These are phyloP conservation scores for Knufia petricola DNA, from an alignment of 2,329 filamentous ascomycete species.

Conservation along the genomic window DNA sequence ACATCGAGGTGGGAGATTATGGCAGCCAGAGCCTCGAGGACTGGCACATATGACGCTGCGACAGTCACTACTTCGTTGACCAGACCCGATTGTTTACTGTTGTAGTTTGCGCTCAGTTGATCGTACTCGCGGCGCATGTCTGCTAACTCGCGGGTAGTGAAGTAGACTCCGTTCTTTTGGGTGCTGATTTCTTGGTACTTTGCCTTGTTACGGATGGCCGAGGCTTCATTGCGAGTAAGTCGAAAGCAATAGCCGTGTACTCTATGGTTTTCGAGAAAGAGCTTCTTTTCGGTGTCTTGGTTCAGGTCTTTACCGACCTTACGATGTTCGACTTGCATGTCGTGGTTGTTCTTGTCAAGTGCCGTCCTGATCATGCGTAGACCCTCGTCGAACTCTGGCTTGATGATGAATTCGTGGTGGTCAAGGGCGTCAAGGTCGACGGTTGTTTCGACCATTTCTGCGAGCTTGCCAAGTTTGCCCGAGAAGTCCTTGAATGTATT, in stretches of 20 bases:
- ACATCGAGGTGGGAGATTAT: constrained; percentile 91
- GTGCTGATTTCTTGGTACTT: constrained; percentile 92
- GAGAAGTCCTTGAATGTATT: constrained; percentile 67
- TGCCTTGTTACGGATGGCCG: constrained; percentile 84
- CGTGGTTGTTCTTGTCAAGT: constrained; percentile 69
- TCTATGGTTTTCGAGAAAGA: constrained; percentile 92
- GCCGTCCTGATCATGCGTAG: constrained; percentile 82
- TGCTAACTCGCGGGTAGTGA: constrained; percentile 77
- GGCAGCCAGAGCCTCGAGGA: constrained; percentile 78
- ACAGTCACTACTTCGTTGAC: constrained; percentile 89
- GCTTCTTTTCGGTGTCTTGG: constrained; percentile 94
- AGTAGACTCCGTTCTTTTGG: constrained; percentile 98
- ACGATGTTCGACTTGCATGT: constrained; percentile 75
- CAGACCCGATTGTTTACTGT: constrained; percentile 81
- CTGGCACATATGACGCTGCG: constrained; percentile 86
- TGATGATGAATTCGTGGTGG: constrained; percentile 97
- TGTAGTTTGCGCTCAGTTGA: constrained; percentile 88
- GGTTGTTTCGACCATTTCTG: constrained; percentile 98
- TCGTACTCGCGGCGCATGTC: constrained; percentile 81
- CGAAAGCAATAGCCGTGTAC: constrained; percentile 96
- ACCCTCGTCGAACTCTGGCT: constrained; percentile 89
- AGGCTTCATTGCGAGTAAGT: constrained; percentile 79
- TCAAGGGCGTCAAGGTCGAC: constrained; percentile 92
- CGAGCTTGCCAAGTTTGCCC: constrained; percentile 71
- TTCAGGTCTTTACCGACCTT: constrained; percentile 69